These are phyloP conservation scores for Syzygium grande DNA, from an alignment of 345 rosid species.

Conservation along the genomic window DNA sequence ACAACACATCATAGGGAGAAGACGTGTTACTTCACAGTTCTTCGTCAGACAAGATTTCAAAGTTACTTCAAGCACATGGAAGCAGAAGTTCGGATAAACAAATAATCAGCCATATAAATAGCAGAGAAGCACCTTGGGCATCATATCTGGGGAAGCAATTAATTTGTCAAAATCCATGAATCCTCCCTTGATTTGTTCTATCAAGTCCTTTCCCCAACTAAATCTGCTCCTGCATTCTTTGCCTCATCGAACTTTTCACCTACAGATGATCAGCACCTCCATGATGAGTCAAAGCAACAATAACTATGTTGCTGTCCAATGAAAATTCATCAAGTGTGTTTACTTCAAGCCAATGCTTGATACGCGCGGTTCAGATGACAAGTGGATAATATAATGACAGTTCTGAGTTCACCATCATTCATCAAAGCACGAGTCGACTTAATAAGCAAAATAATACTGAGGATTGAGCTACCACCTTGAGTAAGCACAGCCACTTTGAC, in stretches of 20 bases:
- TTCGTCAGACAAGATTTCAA: not conserved
- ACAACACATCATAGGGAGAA: not conserved
- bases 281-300: not conserved
- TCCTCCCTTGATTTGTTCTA: slow-evolving; percentile 86
- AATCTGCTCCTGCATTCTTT: slow-evolving; percentile 95
- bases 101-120: not conserved
- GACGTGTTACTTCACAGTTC: not conserved
- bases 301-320: not conserved
- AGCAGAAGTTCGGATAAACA: not conserved
- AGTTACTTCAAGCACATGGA: not conserved
- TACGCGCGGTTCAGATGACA: not conserved
- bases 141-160: slow-evolving; percentile 99
- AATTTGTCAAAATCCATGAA: slow-evolving; percentile 95
- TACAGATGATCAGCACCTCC: slow-evolving; percentile 13
- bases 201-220: slow-evolving; percentile 97
- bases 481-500: slow-evolving; percentile 94
- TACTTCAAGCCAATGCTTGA: not conserved
- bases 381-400: not conserved
- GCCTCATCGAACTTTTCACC: slow-evolving; percentile 99
- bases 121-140: slow-evolving; percentile 77
- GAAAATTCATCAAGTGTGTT: not conserved
- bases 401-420: not conserved
- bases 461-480: slow-evolving; percentile 48
- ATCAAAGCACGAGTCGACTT: not conserved
- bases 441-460: not conserved